These are phyloP conservation scores for Coniosporium apollinis DNA, from an alignment of 495 filamentous ascomycete species.

Conservation along the genomic window DNA sequence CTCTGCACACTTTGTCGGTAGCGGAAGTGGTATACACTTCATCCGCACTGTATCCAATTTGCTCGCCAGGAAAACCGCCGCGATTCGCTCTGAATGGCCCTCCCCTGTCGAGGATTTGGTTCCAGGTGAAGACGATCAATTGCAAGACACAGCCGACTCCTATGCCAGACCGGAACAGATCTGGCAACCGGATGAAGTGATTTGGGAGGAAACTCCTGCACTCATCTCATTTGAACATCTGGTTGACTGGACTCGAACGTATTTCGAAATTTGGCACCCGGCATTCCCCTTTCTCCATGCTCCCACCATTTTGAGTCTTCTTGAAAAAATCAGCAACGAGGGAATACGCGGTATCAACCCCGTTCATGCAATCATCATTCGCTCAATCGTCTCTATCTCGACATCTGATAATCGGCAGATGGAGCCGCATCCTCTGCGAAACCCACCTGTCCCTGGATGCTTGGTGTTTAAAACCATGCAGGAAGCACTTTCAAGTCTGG, in stretches of 20 bases:
- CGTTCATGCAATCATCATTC: slow-evolving; percentile 24
- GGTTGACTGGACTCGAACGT: slow-evolving; percentile 25
- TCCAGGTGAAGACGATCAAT: slow-evolving; percentile 32
- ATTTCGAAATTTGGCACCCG: slow-evolving; percentile 34
- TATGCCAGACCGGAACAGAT: slow-evolving; percentile 3
- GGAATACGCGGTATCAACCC: slow-evolving; percentile 13
- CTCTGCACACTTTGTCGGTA: slow-evolving; percentile 22
- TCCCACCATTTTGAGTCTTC: slow-evolving; percentile 23
- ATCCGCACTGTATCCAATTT: slow-evolving; percentile 30
- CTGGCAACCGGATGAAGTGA: slow-evolving; percentile 5
- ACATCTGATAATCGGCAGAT: slow-evolving; percentile 5
- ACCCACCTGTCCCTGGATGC: slow-evolving; percentile 16
- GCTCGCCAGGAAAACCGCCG: slow-evolving; percentile 20
- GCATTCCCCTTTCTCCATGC: slow-evolving; percentile 31
- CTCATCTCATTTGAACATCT: slow-evolving; percentile 12
- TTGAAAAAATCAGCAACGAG: slow-evolving; percentile 20
- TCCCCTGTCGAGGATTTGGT: slow-evolving; percentile 25
- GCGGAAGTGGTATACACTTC: slow-evolving; percentile 35
- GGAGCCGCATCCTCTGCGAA: background rate
- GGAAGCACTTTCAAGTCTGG: slow-evolving; percentile 22
- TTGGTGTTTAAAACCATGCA: slow-evolving; percentile 26
- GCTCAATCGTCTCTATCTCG: slow-evolving; percentile 31
- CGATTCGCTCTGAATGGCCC: background rate
- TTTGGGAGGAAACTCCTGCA: background rate
- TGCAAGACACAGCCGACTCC: slow-evolving; percentile 11